These are phyloP conservation scores for Blastocystis sp. DNA, from an alignment of 352 stramenopile genomes.

Conservation along the genomic window DNA sequence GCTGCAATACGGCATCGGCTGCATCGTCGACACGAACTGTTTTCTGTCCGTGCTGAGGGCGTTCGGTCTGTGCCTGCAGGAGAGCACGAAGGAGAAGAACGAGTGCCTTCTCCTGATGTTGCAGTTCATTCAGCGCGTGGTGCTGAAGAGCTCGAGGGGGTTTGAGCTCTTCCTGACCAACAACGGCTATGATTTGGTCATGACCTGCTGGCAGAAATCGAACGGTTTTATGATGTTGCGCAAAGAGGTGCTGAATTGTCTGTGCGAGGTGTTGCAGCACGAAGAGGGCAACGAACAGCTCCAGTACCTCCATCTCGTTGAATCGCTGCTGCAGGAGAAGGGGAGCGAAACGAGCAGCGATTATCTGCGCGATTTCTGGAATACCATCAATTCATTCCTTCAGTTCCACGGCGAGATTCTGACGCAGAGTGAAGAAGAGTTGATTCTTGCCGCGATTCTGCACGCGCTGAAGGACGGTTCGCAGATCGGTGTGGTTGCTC, in stretches of 20 bases:
- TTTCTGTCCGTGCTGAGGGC: neutral
- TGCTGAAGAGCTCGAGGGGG: neutral
- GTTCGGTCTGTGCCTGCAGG: neutral
- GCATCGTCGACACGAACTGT: neutral
- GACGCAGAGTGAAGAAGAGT: neutral
- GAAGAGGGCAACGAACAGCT: constrained; percentile 11
- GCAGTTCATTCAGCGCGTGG: neutral
- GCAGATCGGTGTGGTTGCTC: neutral
- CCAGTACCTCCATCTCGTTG: neutral
- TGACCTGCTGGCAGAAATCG: neutral
- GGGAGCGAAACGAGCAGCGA: neutral
- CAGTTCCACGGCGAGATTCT: neutral
- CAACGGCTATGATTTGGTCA: neutral
- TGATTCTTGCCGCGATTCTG: no score
- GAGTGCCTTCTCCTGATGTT: neutral
- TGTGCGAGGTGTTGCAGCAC: neutral
- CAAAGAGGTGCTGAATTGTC: neutral
- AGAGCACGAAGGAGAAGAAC: neutral
- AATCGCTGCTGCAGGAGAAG: neutral
- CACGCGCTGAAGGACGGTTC: no score
- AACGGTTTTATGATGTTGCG: neutral
- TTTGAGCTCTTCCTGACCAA: neutral
- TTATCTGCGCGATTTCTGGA: neutral
- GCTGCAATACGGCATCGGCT: neutral
- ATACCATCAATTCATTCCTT: neutral